Percentiles rank a stretch among this genome's conserved stretches.
Conservation (phyloP, 192 early-diverging fungal genomes). For the Spizellomyces sp. region DNA sequence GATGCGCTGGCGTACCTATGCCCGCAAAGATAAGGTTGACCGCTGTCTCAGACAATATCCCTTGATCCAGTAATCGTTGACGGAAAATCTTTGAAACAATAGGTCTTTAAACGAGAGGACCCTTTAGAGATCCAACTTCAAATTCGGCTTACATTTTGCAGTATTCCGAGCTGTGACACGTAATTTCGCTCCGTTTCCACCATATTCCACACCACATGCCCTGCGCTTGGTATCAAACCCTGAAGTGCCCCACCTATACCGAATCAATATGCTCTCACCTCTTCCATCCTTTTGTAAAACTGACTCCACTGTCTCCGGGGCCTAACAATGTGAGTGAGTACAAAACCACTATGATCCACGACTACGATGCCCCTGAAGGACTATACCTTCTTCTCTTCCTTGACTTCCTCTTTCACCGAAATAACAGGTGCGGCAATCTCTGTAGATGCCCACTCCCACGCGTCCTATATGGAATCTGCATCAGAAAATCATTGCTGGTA, state of each 20-base stretch:
- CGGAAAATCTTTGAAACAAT: conserved; percentile 34
- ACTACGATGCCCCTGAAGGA: not conserved
- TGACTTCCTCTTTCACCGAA: conserved; percentile 19
- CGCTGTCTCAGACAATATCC: conserved; percentile 36
- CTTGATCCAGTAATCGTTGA: conserved; percentile 30
- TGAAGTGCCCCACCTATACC: not conserved
- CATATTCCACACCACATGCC: conserved; percentile 47
- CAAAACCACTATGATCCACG: not conserved
- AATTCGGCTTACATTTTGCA: conserved; percentile 36
- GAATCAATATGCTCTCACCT: not conserved
- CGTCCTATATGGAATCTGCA: conserved; percentile 34
- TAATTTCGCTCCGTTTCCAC: conserved; percentile 51
- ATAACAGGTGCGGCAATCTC: conserved; percentile 24
- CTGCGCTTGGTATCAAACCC: not conserved
- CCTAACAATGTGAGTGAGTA: conserved; percentile 2
- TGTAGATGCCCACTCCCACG: conserved; percentile 40
- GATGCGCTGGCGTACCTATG: conserved; percentile 30
- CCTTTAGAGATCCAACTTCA: no score
- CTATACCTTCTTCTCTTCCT: conserved; percentile 11
- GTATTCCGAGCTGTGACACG: conserved; percentile 36
- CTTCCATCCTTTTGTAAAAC: conserved; percentile 24
- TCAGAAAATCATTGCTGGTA: not conserved
- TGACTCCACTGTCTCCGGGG: conserved; percentile 23
- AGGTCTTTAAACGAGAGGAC: no score
- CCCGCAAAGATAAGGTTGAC: conserved; percentile 51